These are phyloP conservation scores for Didymella segeticola DNA, from an alignment of 2,329 filamentous ascomycete species.

Conservation along the genomic window DNA sequence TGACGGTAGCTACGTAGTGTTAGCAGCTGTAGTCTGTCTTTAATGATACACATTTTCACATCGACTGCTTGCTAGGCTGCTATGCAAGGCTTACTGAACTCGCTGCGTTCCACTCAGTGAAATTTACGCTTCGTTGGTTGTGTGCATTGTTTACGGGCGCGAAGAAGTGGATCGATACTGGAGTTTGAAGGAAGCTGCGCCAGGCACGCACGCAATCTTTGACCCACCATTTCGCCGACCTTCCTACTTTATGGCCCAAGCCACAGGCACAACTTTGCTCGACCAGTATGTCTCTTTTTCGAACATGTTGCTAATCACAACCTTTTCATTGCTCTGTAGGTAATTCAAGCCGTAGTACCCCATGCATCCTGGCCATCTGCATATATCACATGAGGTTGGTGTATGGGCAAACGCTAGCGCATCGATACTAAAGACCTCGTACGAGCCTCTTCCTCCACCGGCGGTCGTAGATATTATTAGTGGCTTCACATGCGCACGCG, in stretches of 20 bases:
- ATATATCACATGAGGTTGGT: too few species aligned
- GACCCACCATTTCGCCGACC: background rate
- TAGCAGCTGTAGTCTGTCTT: constrained; percentile 8
- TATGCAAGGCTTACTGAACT: too few species aligned
- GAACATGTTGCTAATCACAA: background rate
- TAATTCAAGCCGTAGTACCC: background rate
- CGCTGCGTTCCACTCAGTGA: too few species aligned
- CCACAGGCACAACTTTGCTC: background rate
- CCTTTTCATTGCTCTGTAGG: too few species aligned
- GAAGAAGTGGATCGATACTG: background rate
- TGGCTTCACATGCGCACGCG: constrained; percentile 5
- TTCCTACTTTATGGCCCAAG: too few species aligned
- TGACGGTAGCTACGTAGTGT: constrained; percentile 2
- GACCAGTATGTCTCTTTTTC: background rate
- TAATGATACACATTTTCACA: constrained; percentile 7
- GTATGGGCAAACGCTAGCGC: background rate
- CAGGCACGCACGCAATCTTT: too few species aligned
- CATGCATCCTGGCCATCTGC: background rate
- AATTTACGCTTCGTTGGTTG: too few species aligned
- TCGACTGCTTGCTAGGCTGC: too few species aligned
- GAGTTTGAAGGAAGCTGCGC: background rate
- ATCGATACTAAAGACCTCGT: background rate
- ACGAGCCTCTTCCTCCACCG: background rate
- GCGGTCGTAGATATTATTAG: background rate
- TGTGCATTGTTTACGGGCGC: background rate